phyloP scores from a whole-genome alignment of 2,329 filamentous ascomycete species.

The Pseudogymnoascus destructans region DNA sequence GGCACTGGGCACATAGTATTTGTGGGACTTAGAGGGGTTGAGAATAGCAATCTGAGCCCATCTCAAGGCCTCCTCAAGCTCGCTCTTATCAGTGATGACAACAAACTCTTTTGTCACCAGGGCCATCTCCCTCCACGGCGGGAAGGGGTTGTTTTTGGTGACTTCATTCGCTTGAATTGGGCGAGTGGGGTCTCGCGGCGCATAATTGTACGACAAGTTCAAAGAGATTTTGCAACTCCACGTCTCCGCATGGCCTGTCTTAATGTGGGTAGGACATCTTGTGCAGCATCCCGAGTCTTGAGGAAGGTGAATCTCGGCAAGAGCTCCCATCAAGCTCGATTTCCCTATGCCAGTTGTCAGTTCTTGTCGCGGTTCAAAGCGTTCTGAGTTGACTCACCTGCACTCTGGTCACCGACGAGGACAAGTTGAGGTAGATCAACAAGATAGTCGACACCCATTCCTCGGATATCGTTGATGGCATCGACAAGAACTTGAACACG shows the following conservation, averaged over 20 bases:
- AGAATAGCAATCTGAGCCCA: conserved; percentile 69
- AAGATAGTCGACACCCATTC: conserved; percentile 58
- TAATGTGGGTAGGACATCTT: conserved; percentile 67
- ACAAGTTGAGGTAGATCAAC: conserved; percentile 62
- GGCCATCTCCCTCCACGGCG: conserved; percentile 47
- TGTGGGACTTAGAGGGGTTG: conserved; percentile 45
- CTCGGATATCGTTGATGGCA: conserved; percentile 53
- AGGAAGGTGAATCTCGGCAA: conserved; percentile 59
- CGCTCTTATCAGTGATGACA: conserved; percentile 42
- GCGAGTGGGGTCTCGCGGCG: conserved; percentile 21
- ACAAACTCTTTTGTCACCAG: conserved; percentile 43
- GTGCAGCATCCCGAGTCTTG: conserved; percentile 64
- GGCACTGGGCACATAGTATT: conserved; percentile 29
- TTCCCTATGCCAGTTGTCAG: conserved; percentile 37
- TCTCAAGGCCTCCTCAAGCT: conserved; percentile 54
- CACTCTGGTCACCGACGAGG: conserved; percentile 72
- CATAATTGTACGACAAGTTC: conserved; percentile 48
- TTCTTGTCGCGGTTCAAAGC: neutral
- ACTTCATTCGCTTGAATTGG: neutral
- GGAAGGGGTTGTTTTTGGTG: conserved; percentile 37
- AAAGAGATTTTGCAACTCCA: conserved; percentile 61
- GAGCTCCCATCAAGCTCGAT: conserved; percentile 50
- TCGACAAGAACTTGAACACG: conserved; percentile 53
- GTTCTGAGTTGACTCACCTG: conserved; percentile 31
- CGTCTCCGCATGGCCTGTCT: conserved; percentile 33